Evolutionary conservation across 371 early-diverging fungal species (phyloP).

Genomic region (Haplosporangium sp.): DNA sequence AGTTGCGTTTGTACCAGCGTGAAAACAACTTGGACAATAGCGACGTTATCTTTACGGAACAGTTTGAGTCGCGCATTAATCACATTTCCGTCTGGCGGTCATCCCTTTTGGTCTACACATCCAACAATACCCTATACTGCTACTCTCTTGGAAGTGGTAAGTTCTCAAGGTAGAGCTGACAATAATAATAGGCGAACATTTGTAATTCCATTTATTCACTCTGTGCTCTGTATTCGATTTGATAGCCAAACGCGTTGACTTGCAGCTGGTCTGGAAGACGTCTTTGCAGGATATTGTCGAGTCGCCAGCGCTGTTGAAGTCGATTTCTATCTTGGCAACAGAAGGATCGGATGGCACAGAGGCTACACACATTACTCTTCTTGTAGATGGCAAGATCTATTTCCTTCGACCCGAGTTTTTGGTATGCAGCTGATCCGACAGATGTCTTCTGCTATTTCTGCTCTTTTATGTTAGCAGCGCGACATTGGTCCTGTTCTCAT

Average conservation of each 20-base stretch:
- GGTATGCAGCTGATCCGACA: conserved; percentile 10
- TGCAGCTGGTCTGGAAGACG: conserved; percentile 72
- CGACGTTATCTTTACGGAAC: conserved; percentile 66
- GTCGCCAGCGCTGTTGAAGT: conserved; percentile 42
- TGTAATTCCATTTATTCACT: too few relatives aligned
- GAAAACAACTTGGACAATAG: conserved; percentile 80
- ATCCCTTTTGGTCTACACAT: conserved; percentile 73
- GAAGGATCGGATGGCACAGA: conserved; percentile 29
- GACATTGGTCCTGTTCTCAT: not conserved
- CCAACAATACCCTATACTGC: conserved; percentile 75
- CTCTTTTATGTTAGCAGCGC: not conserved
- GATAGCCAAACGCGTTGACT: conserved; percentile 49
- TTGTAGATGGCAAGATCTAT: conserved; percentile 52
- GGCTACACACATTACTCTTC: conserved; percentile 40
- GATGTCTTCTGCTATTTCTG: too few relatives aligned
- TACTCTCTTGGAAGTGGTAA: conserved; percentile 55
- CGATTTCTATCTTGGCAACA: conserved; percentile 38
- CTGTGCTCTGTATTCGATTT: not conserved
- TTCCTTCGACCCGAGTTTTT: conserved; percentile 52
- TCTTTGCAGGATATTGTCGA: conserved; percentile 74
- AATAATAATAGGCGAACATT: too few relatives aligned
- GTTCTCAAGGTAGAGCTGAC: not conserved
- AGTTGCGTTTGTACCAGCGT: conserved; percentile 83
- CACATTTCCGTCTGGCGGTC: conserved; percentile 62
- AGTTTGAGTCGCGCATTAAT: conserved; percentile 48